These are phyloP conservation scores for Rhodosporidiobolus odoratus DNA, from an alignment of 768 basidiomycete genomes.

Conservation along the genomic window DNA sequence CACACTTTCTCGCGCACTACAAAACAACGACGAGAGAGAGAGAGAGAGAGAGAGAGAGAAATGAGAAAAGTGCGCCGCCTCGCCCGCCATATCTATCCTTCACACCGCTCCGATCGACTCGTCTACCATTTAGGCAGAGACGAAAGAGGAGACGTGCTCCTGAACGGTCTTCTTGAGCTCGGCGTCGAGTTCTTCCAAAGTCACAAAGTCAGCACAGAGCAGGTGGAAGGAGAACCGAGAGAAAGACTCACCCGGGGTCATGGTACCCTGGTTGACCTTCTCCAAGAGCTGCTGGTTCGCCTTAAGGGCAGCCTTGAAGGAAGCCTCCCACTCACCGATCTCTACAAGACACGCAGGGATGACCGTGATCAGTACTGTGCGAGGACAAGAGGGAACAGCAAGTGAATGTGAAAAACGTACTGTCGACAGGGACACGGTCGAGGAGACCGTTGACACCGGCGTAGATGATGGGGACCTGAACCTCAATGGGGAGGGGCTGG, in stretches of 20 bases:
- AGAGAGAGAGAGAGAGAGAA: too few species aligned
- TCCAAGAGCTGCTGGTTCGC: slow-evolving; percentile 72
- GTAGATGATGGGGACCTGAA: slow-evolving; percentile 58
- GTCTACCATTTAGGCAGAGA: slow-evolving; percentile 19
- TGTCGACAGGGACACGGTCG: slow-evolving; percentile 87
- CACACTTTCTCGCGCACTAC: too few species aligned
- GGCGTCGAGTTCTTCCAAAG: slow-evolving; percentile 84
- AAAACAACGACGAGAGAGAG: too few species aligned
- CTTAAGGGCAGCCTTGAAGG: slow-evolving; percentile 77
- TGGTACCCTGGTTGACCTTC: slow-evolving; percentile 74
- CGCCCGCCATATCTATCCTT: too few species aligned
- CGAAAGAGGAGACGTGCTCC: slow-evolving; percentile 34
- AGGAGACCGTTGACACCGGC: slow-evolving; percentile 97
- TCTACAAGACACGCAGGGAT: neutral
- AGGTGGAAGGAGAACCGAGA: too few species aligned
- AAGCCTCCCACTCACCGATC: slow-evolving; percentile 19
- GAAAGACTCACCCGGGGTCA: slow-evolving; percentile 54
- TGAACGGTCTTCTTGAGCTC: slow-evolving; percentile 72
- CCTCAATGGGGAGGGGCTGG: slow-evolving; percentile 84
- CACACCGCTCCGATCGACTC: neutral
- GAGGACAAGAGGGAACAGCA: neutral
- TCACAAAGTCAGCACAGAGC: slow-evolving; percentile 61
- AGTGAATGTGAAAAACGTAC: slow-evolving; percentile 48
- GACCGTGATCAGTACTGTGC: neutral
- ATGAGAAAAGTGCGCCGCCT: too few species aligned